phyloP scores from a whole-genome alignment of 352 stramenopile species.

The Aphanomyces euteiches region DNA sequence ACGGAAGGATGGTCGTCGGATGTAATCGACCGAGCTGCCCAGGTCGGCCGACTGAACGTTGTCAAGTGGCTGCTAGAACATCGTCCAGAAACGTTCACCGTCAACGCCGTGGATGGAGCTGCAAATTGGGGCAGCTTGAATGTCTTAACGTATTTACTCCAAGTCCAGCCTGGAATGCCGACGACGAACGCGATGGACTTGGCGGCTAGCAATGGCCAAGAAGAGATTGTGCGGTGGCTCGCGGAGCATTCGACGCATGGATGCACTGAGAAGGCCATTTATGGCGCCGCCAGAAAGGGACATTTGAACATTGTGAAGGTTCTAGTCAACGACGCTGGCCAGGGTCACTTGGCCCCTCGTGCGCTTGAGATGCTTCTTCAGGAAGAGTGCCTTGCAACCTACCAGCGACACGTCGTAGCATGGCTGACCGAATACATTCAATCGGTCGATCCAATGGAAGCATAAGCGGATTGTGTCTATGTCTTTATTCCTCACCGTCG shows the following conservation, averaged over 20 bases:
- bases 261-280: conserved; percentile 35
- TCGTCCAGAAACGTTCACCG: conserved; percentile 30
- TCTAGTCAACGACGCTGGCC: no score
- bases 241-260: conserved; percentile 30
- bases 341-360: conserved; percentile 38
- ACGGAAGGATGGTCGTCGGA: conserved; percentile 24
- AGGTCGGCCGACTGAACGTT: neutral
- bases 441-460: no score
- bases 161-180: conserved; percentile 8
- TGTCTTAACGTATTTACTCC: conserved; percentile 29
- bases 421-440: neutral
- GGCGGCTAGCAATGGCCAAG: conserved; percentile 32
- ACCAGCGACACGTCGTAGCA: neutral
- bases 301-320: conserved; percentile 29
- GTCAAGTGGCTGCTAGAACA: neutral
- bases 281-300: conserved; percentile 33
- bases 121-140: conserved; percentile 29
- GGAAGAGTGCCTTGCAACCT: conserved; percentile 23
- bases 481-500: no score
- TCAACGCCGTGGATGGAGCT: conserved; percentile 29
- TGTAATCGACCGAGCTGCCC: conserved; percentile 26
- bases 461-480: no score
- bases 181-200: conserved; percentile 30
- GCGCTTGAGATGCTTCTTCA: conserved; percentile 36
- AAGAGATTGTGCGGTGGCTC: conserved; percentile 41